Base-by-base conservation (phyloP, 2,329 filamentous ascomycete genomes). In the Beauveria sp. region DNA sequence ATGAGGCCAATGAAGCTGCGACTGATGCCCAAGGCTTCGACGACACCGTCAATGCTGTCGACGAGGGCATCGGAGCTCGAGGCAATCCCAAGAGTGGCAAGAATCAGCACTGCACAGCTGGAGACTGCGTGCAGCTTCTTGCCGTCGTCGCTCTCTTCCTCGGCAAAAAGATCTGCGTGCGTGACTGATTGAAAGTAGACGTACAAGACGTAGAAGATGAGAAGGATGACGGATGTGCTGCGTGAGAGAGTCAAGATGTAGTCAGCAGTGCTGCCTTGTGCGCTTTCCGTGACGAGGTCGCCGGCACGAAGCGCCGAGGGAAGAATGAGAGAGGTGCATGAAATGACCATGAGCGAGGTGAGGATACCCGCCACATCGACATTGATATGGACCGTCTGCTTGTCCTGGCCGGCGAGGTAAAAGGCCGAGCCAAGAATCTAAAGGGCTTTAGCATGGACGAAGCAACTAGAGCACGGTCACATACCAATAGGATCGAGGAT, bases 11-110 rank as follows among this genome's bases (percentile, higher is more conserved):
- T 62, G 58, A 65, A 65, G 62, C 62, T 64, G 24, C 64, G 52
- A 51, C 64, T 65, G 18, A 65, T 60, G 10, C 60, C 60, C 5
- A 65, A 55, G 4, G 64, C 62, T 20, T 64, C 64, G 18, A 65
- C 60, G 24, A 65, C 65, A 18, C 63, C 62, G 49, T 58, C 53
- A 30, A 68, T 67, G 30, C 65, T 67, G 57, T 66, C 64, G 28
- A 70, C 67, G 40, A 69, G 68, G 9, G 69, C 67, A 34, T 69
- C 68, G 14, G 69, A 69, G 62, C 68, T 67, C 43, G 59, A 55
- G 7, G 60, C 60, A 9, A 65, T 63, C 2, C 63, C 64, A n/a
- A 64, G 56, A 3, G 64, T 65, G 6, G 64, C 64, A 18, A 65
- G 43, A 14, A 65, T 42, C 24, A 65, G 63, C 3, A 64, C 56